Conservation (phyloP, 176 grass and related monocot genomes). For the Lolium rigidum region DNA sequence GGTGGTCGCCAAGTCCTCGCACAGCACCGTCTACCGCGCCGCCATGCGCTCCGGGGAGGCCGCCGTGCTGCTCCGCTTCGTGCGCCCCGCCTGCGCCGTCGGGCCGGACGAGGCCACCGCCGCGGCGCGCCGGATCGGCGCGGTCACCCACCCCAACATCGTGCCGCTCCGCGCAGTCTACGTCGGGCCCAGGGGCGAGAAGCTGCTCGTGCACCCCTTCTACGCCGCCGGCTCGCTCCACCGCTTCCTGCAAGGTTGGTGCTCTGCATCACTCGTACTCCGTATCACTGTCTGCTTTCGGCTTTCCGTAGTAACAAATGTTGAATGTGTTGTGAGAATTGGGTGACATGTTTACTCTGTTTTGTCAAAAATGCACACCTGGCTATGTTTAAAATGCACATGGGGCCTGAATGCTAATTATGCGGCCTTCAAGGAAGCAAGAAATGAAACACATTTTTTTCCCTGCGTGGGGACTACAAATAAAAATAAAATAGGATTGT, state of each 20-base stretch:
- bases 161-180: constrained; percentile 83
- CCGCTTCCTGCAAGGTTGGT: constrained; percentile 70
- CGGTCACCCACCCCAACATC: constrained; percentile 72
- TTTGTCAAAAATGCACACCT: background rate
- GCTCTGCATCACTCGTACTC: background rate
- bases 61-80: constrained; percentile 82
- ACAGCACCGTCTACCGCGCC: constrained; percentile 93
- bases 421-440: too few species aligned
- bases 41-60: constrained; percentile 52
- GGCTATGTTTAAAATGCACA: constrained; percentile 2
- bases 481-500: background rate
- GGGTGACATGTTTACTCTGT: background rate
- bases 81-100: constrained; percentile 74
- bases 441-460: too few species aligned
- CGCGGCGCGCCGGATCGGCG: constrained; percentile 61
- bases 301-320: background rate
- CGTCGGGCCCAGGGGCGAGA: constrained; percentile 86
- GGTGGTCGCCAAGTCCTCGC: constrained; percentile 89
- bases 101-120: constrained; percentile 60
- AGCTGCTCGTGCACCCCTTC: constrained; percentile 88
- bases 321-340: background rate
- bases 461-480: too few species aligned
- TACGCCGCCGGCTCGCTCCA: constrained; percentile 88
- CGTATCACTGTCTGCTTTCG: background rate
- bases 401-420: background rate